Conservation (phyloP, 1,139 yeast species). For the Wickerhamiella pararugosa region DNA sequence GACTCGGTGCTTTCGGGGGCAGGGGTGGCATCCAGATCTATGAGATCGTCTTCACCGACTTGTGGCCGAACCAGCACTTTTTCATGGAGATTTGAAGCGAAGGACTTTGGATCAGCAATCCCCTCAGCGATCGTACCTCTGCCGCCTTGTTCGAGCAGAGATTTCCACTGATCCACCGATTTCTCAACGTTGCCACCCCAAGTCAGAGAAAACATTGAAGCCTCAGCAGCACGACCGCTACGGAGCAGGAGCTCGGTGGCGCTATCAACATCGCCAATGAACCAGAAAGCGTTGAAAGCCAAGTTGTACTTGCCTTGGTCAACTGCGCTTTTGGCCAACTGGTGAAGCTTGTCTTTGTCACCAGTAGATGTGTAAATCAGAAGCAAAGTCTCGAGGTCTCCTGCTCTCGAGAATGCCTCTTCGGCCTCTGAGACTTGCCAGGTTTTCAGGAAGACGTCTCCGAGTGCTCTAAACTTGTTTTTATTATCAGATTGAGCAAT, state of each 20-base stretch:
- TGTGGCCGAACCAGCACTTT: constrained; percentile 19
- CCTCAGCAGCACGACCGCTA: constrained; percentile 69
- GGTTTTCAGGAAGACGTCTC: constrained; percentile 64
- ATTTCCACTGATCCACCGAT: constrained; percentile 53
- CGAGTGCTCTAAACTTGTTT: constrained; percentile 75
- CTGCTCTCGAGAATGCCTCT: constrained; percentile 63
- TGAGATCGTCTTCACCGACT: constrained; percentile 8
- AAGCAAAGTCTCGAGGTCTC: constrained; percentile 69
- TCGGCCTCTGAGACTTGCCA: constrained; percentile 78
- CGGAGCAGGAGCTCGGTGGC: constrained; percentile 54
- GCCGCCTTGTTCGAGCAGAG: constrained; percentile 34
- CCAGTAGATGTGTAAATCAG: constrained; percentile 75
- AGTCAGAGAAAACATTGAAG: constrained; percentile 64
- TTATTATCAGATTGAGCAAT: constrained; percentile 32
- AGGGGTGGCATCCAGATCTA: constrained; percentile 12
- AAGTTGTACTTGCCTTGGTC: constrained; percentile 66
- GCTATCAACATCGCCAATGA: constrained; percentile 50
- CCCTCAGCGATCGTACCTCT: constrained; percentile 42
- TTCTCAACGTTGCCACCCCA: constrained; percentile 43
- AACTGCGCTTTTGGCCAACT: constrained; percentile 47
- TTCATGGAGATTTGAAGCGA: constrained; percentile 21
- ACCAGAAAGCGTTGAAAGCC: constrained; percentile 89
- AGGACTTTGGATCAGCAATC: constrained; percentile 20
- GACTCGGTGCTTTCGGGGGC: constrained; percentile 11
- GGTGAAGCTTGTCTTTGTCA: constrained; percentile 41